Evolutionary conservation across 2,329 filamentous ascomycete genomes (phyloP).

Genomic region (Diaporthe sp.): DNA sequence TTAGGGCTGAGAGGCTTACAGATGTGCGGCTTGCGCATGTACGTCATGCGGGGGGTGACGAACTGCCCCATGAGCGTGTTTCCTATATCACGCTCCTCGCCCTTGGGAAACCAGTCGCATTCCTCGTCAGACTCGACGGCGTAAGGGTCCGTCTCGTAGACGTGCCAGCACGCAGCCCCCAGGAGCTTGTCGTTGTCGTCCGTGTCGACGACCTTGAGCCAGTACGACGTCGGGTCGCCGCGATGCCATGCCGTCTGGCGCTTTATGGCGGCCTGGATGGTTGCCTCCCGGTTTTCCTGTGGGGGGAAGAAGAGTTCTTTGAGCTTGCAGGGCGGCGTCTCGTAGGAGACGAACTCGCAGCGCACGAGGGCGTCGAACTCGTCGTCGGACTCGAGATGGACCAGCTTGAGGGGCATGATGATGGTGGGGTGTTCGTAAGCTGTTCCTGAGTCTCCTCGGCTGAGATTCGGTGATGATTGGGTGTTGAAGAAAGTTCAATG

Average conservation of each 20-base stretch:
- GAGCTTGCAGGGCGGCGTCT: conserved; percentile 18
- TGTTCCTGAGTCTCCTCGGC: not conserved
- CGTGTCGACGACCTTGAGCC: conserved; percentile 26
- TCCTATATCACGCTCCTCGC: conserved; percentile 26
- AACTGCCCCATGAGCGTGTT: conserved; percentile 28
- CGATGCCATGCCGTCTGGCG: conserved; percentile 24
- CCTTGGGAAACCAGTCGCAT: conserved; percentile 19
- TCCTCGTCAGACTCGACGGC: conserved; percentile 22
- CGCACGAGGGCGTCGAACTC: conserved; percentile 21
- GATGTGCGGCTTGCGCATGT: conserved; percentile 29
- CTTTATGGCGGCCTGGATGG: not conserved
- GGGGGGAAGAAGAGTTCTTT: conserved; percentile 18
- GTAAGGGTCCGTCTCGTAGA: conserved; percentile 26
- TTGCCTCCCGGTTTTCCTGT: conserved; percentile 4
- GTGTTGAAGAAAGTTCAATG: not conserved
- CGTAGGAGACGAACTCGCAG: conserved; percentile 8
- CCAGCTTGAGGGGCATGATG: conserved; percentile 30
- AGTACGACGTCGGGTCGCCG: conserved; percentile 17
- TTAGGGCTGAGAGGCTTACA: conserved; percentile 5
- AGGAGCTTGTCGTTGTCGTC: conserved; percentile 11
- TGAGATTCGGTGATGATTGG: not conserved
- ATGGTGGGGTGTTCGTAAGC: not conserved
- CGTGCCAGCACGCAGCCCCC: conserved; percentile 20
- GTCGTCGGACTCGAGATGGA: conserved; percentile 20
- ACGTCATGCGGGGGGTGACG: conserved; percentile 21